Percentiles rank a stretch among this genome's conserved stretches.
Conservation (phyloP, 2,329 filamentous ascomycete species). For the Microcera coccophila region DNA sequence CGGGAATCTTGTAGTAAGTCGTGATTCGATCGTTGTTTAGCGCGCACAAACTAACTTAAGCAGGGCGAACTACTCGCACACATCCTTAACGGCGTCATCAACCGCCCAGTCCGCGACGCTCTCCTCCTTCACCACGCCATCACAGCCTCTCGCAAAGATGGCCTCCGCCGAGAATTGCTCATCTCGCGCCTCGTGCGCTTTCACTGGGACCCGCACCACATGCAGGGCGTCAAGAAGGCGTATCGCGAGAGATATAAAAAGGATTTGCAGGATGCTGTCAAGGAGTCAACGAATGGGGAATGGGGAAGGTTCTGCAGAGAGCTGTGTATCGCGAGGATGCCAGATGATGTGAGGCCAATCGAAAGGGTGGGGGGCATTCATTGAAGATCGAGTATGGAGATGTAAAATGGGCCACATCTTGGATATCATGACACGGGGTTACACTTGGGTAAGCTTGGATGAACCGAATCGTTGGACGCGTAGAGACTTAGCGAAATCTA, state of each 20-base stretch:
- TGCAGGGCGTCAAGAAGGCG: slow-evolving; percentile 73
- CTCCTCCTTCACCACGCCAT: slow-evolving; percentile 88
- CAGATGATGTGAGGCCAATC: slow-evolving; percentile 54
- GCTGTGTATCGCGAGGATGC: slow-evolving; percentile 61
- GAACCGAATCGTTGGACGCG: not conserved
- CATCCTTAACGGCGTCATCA: slow-evolving; percentile 94
- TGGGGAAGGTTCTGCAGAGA: slow-evolving; percentile 74
- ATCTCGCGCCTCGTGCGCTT: slow-evolving; percentile 83
- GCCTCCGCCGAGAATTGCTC: slow-evolving; percentile 76
- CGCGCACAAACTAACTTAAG: not conserved
- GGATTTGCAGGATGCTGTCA: slow-evolving; percentile 72
- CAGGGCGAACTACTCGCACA: slow-evolving; percentile 93
- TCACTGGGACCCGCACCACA: slow-evolving; percentile 86
- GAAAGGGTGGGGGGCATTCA: slow-evolving; percentile 34
- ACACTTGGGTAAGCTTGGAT: not conserved
- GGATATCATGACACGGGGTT: not conserved
- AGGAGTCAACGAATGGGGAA: slow-evolving; percentile 70
- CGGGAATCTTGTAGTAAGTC: slow-evolving; percentile 83
- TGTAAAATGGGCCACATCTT: no score
- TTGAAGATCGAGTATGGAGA: not conserved
- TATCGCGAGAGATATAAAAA: slow-evolving; percentile 74
- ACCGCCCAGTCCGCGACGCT: slow-evolving; percentile 88
- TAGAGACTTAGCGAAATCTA: not conserved
- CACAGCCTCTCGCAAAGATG: slow-evolving; percentile 65
- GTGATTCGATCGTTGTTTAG: not conserved